Percentiles rank a stretch among this genome's conserved stretches.
Evolutionary conservation across 768 basidiomycete species (phyloP).

Genomic region (Boletus sensibilis): DNA sequence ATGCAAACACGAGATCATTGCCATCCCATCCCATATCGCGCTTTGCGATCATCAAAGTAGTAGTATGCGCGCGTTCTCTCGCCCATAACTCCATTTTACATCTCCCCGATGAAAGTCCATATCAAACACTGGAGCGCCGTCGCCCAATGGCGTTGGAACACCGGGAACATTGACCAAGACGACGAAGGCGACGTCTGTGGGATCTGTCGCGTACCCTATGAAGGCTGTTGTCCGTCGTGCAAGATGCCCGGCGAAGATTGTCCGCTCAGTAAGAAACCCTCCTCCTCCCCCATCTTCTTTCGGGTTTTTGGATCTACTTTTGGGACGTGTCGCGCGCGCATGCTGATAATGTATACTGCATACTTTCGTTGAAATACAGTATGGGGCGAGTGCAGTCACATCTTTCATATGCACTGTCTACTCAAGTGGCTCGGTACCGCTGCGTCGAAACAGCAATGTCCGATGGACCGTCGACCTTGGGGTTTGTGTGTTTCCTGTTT

Average conservation of each 20-base stretch:
- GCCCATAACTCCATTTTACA: not conserved
- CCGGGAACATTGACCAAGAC: constrained; percentile 35
- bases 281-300: not conserved
- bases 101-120: constrained; percentile 65
- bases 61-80: not conserved
- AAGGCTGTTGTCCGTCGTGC: constrained; percentile 94
- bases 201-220: constrained; percentile 88
- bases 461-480: constrained; percentile 96
- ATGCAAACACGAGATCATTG: not conserved
- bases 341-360: not conserved
- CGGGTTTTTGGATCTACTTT: too few species aligned
- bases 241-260: constrained; percentile 97
- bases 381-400: constrained; percentile 96
- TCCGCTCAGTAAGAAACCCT: constrained; percentile 55
- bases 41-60: too few species aligned
- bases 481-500: constrained; percentile 48
- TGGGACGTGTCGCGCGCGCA: not conserved
- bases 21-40: too few species aligned
- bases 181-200: constrained; percentile 73
- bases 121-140: constrained; percentile 88
- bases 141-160: constrained; percentile 88
- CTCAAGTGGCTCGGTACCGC: constrained; percentile 93
- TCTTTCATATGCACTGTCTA: constrained; percentile 98
- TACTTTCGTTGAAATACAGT: constrained; percentile 38
- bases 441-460: constrained; percentile 92